Percentiles rank a stretch among this genome's conserved stretches.
These are phyloP conservation scores for Emmonsiellopsis sp. DNA, from an alignment of 2,329 filamentous ascomycete genomes.

Conservation along the genomic window DNA sequence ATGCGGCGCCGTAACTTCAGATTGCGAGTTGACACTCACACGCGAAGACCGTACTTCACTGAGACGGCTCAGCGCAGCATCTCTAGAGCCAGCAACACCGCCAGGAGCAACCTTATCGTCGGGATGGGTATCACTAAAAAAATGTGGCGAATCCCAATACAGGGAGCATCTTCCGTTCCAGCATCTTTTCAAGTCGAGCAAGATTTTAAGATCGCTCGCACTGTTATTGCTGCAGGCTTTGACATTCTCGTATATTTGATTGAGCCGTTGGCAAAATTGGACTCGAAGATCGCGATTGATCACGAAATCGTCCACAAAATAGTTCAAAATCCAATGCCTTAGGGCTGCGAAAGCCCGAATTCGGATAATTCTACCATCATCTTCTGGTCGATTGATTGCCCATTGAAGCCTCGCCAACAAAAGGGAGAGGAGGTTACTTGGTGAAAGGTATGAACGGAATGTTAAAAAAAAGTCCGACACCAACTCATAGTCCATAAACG, in stretches of 20 bases:
- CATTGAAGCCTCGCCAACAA: slow-evolving; percentile 76
- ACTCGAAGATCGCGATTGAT: slow-evolving; percentile 62
- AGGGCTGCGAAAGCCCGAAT: slow-evolving; percentile 93
- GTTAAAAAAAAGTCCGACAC: slow-evolving; percentile 97
- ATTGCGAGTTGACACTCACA: slow-evolving; percentile 7
- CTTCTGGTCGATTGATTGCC: slow-evolving; percentile 71
- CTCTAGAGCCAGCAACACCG: slow-evolving; percentile 55
- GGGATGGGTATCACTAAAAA: slow-evolving; percentile 50
- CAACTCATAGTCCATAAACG: slow-evolving; percentile 91
- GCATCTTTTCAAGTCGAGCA: slow-evolving; percentile 91
- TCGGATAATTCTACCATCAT: slow-evolving; percentile 84
- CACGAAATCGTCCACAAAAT: slow-evolving; percentile 91
- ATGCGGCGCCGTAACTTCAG: slow-evolving; percentile 8
- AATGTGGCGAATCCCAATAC: slow-evolving; percentile 74
- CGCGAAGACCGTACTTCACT: slow-evolving; percentile 27
- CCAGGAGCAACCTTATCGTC: slow-evolving; percentile 66
- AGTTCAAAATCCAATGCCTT: slow-evolving; percentile 95
- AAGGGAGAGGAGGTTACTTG: slow-evolving; percentile 68
- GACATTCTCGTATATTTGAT: slow-evolving; percentile 48
- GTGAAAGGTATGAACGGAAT: slow-evolving; percentile 75
- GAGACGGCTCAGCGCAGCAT: slow-evolving; percentile 29
- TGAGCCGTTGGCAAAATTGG: slow-evolving; percentile 72
- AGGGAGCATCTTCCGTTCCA: slow-evolving; percentile 85
- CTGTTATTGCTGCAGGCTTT: slow-evolving; percentile 43
- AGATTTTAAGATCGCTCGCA: slow-evolving; percentile 67